Base-by-base conservation (phyloP, 306 rosid genomes). In the Senna siamea region DNA sequence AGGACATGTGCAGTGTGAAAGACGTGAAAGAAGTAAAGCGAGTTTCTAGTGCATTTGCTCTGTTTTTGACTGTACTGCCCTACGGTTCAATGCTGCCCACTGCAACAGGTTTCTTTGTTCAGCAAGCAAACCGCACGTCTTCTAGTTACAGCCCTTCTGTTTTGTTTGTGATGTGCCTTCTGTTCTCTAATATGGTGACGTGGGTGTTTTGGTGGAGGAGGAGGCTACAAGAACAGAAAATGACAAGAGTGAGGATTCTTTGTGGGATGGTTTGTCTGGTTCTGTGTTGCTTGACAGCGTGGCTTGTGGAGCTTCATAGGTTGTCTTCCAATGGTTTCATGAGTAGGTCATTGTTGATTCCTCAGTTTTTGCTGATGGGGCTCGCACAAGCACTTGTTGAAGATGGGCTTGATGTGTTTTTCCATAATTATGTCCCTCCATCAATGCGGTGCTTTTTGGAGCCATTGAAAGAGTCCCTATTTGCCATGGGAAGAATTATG, bases 201-300 rank as follows among this genome's bases (percentile, higher is more conserved):
- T 12, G 14, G 20, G 6, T 40, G 5, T 17, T 40, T 62, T 57
- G 64, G 64, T 13, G 18, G 40, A 11, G 1, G 40, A 11, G 1
- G 4, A n/a, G 9, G 15, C 5, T 38, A 7, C 0, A 4, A 9
- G 0, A 18, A 0, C 22, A 17, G 8, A 18, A 2, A 32, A 60
- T 3, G 2, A 46, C 58, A 28, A 44, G 22, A 28, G 48, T 6
- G 22, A 74, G 65, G 56, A 17, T 64, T 22, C 44, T 28, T 23
- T 12, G 32, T 15, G 79, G 79, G 2, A 38, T 75, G 55, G 0
- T 54, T n/a, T 53, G 56, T 65, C 52, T 72, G 13, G 56, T 41
- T 0, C 14, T 64, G 15, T 74, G 64, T 18, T 5, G 64, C 8
- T 0, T 74, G 0, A 0, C 20, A 1, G 72, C 72, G 0, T 52